Percentiles rank a stretch among this genome's conserved stretches.
Conservation (phyloP, 768 basidiomycete genomes). For the Nidula microcarpa region DNA sequence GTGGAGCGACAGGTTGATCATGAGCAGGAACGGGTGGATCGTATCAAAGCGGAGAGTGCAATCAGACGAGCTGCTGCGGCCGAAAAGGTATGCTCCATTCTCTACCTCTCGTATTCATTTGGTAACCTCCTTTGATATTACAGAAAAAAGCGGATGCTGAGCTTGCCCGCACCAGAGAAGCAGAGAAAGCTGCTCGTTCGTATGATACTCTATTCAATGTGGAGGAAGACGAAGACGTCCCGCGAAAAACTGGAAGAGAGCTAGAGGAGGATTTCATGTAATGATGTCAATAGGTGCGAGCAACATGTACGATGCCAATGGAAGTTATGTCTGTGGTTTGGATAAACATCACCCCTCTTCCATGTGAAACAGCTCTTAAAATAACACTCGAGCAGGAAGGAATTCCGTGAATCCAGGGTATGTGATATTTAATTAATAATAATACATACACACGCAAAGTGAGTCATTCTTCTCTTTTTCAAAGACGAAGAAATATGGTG, state of each 20-base stretch:
- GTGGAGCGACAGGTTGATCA: conserved; percentile 82
- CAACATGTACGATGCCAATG: not conserved
- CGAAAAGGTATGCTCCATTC: conserved; percentile 52
- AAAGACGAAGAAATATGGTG: too few relatives aligned
- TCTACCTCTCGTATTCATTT: not conserved
- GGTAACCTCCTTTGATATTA: not conserved
- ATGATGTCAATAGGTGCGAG: conserved; percentile 8
- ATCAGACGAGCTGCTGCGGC: conserved; percentile 56
- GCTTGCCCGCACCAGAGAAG: conserved; percentile 71
- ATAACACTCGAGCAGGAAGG: too few relatives aligned
- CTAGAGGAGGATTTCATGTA: conserved; percentile 91
- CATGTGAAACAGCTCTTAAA: not conserved
- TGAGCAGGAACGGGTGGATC: conserved; percentile 81
- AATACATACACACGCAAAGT: too few relatives aligned
- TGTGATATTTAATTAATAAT: too few relatives aligned
- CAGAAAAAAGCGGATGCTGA: conserved; percentile 82
- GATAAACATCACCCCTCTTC: not conserved
- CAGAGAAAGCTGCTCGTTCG: conserved; percentile 82
- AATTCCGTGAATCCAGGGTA: too few relatives aligned
- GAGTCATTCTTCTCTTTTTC: too few relatives aligned
- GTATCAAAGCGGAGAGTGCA: conserved; percentile 74
- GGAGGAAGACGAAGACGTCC: conserved; percentile 51
- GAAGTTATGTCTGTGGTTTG: not conserved
- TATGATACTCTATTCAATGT: conserved; percentile 80
- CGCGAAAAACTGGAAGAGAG: conserved; percentile 63